Conservation (phyloP, 192 early-diverging fungal species). For the Linderina pennispora region DNA sequence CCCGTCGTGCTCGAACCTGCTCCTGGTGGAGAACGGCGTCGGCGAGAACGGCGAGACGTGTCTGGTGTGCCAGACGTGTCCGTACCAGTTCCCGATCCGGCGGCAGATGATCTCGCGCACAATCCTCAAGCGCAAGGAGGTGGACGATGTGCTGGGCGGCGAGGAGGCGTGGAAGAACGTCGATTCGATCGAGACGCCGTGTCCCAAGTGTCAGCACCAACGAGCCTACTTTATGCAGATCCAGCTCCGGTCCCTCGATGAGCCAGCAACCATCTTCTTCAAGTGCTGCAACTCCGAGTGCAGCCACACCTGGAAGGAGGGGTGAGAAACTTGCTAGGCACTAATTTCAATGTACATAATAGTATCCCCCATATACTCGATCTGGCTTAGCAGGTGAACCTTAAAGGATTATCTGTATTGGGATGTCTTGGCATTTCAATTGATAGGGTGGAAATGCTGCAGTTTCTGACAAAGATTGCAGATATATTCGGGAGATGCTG, state of each 20-base stretch:
- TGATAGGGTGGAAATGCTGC: background rate
- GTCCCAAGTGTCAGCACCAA: slow-evolving; percentile 58
- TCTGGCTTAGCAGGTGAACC: background rate
- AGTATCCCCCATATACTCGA: background rate
- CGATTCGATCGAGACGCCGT: slow-evolving; percentile 4
- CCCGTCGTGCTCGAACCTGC: slow-evolving; percentile 79
- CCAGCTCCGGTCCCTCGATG: slow-evolving; percentile 88
- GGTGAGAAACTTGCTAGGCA: background rate
- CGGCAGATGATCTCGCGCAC: slow-evolving; percentile 58
- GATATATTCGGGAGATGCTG: too few species aligned
- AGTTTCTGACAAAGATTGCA: background rate
- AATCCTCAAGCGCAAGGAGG: slow-evolving; percentile 69
- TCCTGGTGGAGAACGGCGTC: slow-evolving; percentile 56
- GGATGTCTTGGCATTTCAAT: background rate
- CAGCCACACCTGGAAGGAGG: background rate
- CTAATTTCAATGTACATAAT: background rate
- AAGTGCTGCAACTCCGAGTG: slow-evolving; percentile 57
- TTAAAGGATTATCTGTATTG: background rate
- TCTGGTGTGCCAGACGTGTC: slow-evolving; percentile 82
- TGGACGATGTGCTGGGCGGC: slow-evolving; percentile 92
- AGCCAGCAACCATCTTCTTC: slow-evolving; percentile 84
- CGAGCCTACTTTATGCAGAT: slow-evolving; percentile 74
- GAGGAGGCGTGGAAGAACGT: slow-evolving; percentile 50
- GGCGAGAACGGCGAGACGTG: slow-evolving; percentile 52
- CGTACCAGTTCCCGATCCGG: slow-evolving; percentile 72